Evolutionary conservation across 148 eudicot species (phyloP).

Genomic region (Diospyros lotus): DNA sequence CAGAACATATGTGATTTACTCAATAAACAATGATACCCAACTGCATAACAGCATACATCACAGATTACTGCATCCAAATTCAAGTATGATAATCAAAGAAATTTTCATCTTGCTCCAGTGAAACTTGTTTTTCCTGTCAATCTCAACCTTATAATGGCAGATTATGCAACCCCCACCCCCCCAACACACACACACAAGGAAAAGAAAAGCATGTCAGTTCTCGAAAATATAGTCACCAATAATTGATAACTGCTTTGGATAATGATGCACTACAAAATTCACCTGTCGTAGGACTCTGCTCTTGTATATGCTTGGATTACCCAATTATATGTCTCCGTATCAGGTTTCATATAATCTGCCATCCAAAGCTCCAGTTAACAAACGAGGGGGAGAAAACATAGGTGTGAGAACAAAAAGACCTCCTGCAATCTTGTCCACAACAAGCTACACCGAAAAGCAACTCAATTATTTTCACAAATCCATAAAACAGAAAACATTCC

Average conservation of each 20-base stretch:
- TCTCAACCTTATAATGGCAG: background rate
- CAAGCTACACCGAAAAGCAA: background rate
- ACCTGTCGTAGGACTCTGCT: slow-evolving; percentile 96
- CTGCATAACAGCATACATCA: background rate
- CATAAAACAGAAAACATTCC: background rate
- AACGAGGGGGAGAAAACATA: too few species aligned
- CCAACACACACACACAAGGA: background rate
- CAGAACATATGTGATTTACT: background rate
- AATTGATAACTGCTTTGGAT: background rate
- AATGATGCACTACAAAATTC: slow-evolving; percentile 6
- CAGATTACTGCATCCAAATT: background rate
- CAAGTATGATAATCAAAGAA: background rate
- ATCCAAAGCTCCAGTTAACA: slow-evolving; percentile 30
- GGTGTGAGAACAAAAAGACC: background rate
- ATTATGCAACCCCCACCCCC: background rate
- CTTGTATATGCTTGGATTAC: slow-evolving; percentile 98
- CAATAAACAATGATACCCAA: background rate
- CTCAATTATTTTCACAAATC: background rate
- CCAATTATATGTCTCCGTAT: slow-evolving; percentile 96
- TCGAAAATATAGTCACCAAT: background rate
- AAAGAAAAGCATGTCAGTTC: background rate
- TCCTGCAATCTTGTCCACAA: background rate
- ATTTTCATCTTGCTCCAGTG: background rate
- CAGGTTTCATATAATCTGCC: slow-evolving; percentile 90
- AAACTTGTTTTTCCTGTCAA: background rate